Conservation (phyloP, 331 rosid genomes). For the Arachis monticola region DNA sequence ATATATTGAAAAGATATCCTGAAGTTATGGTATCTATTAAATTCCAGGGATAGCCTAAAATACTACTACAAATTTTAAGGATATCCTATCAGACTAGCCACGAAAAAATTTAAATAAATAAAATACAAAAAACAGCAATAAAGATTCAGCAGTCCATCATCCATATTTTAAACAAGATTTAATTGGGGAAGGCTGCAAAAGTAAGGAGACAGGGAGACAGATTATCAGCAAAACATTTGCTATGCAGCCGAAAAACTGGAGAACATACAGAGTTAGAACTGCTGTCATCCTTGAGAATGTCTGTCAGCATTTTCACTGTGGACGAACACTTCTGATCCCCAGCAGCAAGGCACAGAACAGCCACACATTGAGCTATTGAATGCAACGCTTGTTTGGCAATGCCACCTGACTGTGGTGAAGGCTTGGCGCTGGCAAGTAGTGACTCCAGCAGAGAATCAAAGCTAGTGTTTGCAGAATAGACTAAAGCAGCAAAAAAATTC, state of each 20-base stretch:
- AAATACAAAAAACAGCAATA: conserved; percentile 2
- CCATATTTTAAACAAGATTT: not conserved
- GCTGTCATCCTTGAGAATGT: conserved; percentile 85
- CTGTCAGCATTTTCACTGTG: conserved; percentile 92
- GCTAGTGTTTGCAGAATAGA: conserved; percentile 92
- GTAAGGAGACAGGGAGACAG: conserved; percentile 9
- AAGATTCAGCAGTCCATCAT: no score
- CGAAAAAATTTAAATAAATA: not conserved
- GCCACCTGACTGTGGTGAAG: conserved; percentile 94
- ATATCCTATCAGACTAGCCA: conserved; percentile 9
- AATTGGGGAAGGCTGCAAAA: not conserved
- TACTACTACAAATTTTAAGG: not conserved
- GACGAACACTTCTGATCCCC: conserved; percentile 89
- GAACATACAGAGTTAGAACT: conserved; percentile 76
- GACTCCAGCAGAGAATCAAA: conserved; percentile 92
- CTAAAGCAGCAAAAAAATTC: conserved; percentile 90
- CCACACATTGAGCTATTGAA: conserved; percentile 97
- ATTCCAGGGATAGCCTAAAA: not conserved
- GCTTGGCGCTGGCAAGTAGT: conserved; percentile 90
- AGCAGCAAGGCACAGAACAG: conserved; percentile 97
- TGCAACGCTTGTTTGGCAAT: conserved; percentile 97
- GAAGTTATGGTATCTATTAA: conserved; percentile 1
- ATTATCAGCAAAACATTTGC: conserved; percentile 24
- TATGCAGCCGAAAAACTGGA: not conserved
- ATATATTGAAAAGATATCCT: conserved; percentile 2